A percentile compares a stretch with the other conserved stretches of the same genome.
Evolutionary conservation across 2,329 filamentous ascomycete species (phyloP).

Genomic region (Ophiostoma pallidulum): DNA sequence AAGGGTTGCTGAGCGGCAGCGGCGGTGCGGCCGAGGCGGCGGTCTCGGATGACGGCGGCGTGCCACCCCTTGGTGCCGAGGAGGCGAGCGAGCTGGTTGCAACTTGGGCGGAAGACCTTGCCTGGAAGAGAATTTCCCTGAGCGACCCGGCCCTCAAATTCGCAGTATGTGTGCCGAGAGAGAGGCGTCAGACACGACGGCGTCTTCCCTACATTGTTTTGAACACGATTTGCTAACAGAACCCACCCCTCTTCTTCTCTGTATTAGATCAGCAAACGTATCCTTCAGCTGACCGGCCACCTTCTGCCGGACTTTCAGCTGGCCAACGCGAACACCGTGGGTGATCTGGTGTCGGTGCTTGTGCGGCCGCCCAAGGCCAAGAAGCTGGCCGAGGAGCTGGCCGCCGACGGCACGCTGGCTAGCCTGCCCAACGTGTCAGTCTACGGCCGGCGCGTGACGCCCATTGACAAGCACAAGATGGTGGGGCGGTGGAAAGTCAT

Average conservation of each 20-base stretch:
- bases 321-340: slow-evolving; percentile 42
- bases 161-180: slow-evolving; percentile 57
- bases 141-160: slow-evolving; percentile 56
- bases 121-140: slow-evolving; percentile 51
- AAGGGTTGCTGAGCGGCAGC: slow-evolving; percentile 17
- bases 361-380: slow-evolving; percentile 44
- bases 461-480: slow-evolving; percentile 59
- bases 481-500: slow-evolving; percentile 31
- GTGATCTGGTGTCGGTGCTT: slow-evolving; percentile 45
- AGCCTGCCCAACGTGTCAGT: slow-evolving; percentile 62
- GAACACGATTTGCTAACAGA: no score
- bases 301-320: slow-evolving; percentile 64
- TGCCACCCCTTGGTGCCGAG: slow-evolving; percentile 22
- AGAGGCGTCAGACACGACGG: no score
- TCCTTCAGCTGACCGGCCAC: slow-evolving; percentile 72
- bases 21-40: slow-evolving; percentile 10
- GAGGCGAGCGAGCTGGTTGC: slow-evolving; percentile 35
- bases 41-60: no score
- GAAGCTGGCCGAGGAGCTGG: slow-evolving; percentile 55
- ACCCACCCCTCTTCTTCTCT: no score
- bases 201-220: no score
- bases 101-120: slow-evolving; percentile 34
- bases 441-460: slow-evolving; percentile 53
- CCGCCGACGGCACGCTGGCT: slow-evolving; percentile 35
- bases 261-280: slow-evolving; percentile 74